Evolutionary conservation across 192 early-diverging fungal species (phyloP), one percentile per base, ranked within the genome.

Genomic region (Mortierella antarctica): DNA sequence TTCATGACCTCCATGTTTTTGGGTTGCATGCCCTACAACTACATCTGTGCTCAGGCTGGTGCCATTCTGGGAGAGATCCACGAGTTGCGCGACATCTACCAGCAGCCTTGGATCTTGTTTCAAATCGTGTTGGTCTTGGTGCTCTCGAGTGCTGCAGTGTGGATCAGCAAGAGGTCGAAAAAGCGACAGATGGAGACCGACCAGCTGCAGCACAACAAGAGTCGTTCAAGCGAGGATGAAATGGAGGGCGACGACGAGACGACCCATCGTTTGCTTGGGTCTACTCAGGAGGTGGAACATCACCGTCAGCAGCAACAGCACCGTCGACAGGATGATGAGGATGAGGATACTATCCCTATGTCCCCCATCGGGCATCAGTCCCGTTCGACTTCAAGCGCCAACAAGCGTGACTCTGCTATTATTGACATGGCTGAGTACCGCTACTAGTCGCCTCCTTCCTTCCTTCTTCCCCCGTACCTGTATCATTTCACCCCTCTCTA

Each of bases 1-100:
- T 89, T 89, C 54, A 86, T 89, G 62, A 73, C 76, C 12, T 87
- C 88, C 6, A 87, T 85, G 54, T 83, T 89, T 55, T 65, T 87
- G 52, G 88, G 88, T 31, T 82, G 77, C 11, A 82, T 86, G 62
- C 88, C 88, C 6, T 89, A 89, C 62, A 89, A 89, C 50, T 82
- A 87, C 57, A 78, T 86, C 10, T 87, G 84, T 54, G 74, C 83
- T 9, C 86, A 89, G 62, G 86, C 88, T 7, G 88, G 88, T 40
- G 73, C 83, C 56, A 84, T 89, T 56, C 41, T 89, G 15, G 82
- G 82, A 10, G 83, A 88, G 39, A 80, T 80, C 40, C 70, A 80
- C 45, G 70, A 80, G 61, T 11, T 80, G 51, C 53, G 77, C 1
- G 77, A 80, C 10, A 80, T 80, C 64, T 80, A 80, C 39, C 77